Evolutionary conservation across 2,329 filamentous ascomycete genomes (phyloP).

Genomic region (Xylariaceae sp.): DNA sequence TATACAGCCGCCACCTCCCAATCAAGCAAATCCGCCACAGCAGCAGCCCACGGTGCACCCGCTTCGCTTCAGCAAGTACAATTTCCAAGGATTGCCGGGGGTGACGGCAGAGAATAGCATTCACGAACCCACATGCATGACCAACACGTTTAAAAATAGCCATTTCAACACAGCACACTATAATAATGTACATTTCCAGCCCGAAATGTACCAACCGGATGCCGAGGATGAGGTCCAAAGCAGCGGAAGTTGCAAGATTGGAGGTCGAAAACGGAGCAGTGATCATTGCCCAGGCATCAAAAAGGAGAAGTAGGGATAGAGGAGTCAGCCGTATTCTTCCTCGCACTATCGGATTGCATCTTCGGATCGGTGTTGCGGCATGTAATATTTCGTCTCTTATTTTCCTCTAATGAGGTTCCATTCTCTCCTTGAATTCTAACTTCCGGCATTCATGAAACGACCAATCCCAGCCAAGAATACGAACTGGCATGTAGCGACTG

Average conservation of each 20-base stretch:
- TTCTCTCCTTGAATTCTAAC: conserved; percentile 9
- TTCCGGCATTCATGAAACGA: conserved; percentile 4
- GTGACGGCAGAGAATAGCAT: conserved; percentile 38
- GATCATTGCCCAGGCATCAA: conserved; percentile 31
- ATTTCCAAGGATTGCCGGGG: conserved; percentile 37
- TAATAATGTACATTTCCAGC: conserved; percentile 59
- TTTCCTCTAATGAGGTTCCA: background rate
- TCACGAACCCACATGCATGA: conserved; percentile 48
- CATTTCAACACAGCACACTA: conserved; percentile 65
- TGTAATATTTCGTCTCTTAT: conserved; percentile 8
- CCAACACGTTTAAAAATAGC: conserved; percentile 60
- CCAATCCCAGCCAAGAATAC: conserved; percentile 5
- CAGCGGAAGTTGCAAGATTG: conserved; percentile 20
- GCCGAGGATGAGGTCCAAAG: conserved; percentile 35
- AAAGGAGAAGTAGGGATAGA: conserved; percentile 33
- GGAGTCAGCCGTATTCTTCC: conserved; percentile 21
- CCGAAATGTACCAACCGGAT: conserved; percentile 47
- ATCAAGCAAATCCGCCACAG: conserved; percentile 33
- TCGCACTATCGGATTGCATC: conserved; percentile 24
- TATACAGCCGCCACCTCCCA: conserved; percentile 26
- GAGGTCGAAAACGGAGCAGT: conserved; percentile 32
- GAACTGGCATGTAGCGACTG: conserved; percentile 7
- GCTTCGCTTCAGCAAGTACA: conserved; percentile 54
- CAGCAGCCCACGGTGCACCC: conserved; percentile 34
- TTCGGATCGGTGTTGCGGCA: conserved; percentile 19